Evolutionary conservation across 352 stramenopile genomes (phyloP), one percentile per base, ranked within the genome.

Genomic region (Globisporangium megalacanthum): DNA sequence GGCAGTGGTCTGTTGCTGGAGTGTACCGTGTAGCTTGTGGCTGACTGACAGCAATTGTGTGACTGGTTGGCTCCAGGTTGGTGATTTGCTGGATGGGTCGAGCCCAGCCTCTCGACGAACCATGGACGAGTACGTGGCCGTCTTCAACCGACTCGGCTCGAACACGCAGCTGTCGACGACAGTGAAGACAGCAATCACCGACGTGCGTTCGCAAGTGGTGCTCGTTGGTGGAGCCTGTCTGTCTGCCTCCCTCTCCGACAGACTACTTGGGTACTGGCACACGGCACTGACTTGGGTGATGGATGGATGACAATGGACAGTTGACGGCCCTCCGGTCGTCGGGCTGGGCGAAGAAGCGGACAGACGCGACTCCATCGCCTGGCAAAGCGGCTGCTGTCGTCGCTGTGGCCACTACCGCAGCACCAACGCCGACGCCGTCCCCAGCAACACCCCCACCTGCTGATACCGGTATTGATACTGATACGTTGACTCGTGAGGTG

Each of bases 61-160:
- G n/a, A 29, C 25, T 36, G n/a, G 9, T 15, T 20, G n/a, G 7
- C 17, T 46, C 39, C 39, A 91, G 80, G 76, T 92, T 33, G 83
- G 83, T 19, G 83, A 92, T 65, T 62, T 92, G 44, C 70, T 92
- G 31, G 83, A 92, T 50, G 80, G 83, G 8, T 92, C 81, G 14
- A 91, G 80, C 64, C 83, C 83, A n/a, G 83, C 83, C 17, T 92
- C 83, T 22, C 64, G 83, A 37, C 69, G 79, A 69, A 92, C 77
- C 17, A 90, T 89, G 83, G 83, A 92, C 56, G 83, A 92, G 44
- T 92, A 92, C 61, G 90, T 92, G 47, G 70, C 75, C 33, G 80
- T 88, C 13, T 62, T 92, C 8, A 54, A 77, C 37, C 80, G 81
- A 10, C 72, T 92, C 45, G 58, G 62, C 5, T 66, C 82, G 17